phyloP scores from a whole-genome alignment of 2,329 filamentous ascomycete genomes.

The Ophiostoma quercus region DNA sequence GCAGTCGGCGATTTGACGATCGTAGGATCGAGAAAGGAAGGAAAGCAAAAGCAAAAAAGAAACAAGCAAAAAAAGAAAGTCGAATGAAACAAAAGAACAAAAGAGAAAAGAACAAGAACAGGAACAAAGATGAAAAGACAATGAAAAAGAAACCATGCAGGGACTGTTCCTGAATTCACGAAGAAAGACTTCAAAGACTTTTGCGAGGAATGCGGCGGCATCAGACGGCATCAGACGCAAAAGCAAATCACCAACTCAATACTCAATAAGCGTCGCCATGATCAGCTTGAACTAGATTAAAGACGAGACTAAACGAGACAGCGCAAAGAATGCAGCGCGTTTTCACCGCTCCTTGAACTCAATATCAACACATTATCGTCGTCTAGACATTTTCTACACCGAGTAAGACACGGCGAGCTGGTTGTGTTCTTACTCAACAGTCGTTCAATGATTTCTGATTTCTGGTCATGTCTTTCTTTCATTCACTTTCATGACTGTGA shows the following conservation, averaged over 20 bases:
- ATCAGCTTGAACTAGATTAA: neutral
- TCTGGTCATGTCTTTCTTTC: neutral
- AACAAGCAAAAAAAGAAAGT: neutral
- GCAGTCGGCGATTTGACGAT: slow-evolving; percentile 4
- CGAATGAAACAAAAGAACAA: neutral
- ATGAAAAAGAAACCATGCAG: neutral
- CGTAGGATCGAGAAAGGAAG: neutral
- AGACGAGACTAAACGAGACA: neutral
- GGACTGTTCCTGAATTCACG: neutral
- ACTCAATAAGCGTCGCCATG: neutral
- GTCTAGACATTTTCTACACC: neutral
- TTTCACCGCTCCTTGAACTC: neutral
- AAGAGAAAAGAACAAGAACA: neutral
- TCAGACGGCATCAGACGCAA: neutral
- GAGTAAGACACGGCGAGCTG: slow-evolving; percentile 4
- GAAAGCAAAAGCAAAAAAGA: neutral
- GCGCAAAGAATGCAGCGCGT: slow-evolving; percentile 1
- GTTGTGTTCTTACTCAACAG: neutral
- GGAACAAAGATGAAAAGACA: neutral
- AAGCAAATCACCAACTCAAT: neutral
- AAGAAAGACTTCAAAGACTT: neutral
- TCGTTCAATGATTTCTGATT: neutral
- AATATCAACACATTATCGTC: neutral
- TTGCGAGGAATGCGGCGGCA: neutral
- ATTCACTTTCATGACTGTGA: neutral